Evolutionary conservation across 2,329 filamentous ascomycete species (phyloP), one percentile per base, ranked within the genome.

Genomic region (Exophiala calicioides): DNA sequence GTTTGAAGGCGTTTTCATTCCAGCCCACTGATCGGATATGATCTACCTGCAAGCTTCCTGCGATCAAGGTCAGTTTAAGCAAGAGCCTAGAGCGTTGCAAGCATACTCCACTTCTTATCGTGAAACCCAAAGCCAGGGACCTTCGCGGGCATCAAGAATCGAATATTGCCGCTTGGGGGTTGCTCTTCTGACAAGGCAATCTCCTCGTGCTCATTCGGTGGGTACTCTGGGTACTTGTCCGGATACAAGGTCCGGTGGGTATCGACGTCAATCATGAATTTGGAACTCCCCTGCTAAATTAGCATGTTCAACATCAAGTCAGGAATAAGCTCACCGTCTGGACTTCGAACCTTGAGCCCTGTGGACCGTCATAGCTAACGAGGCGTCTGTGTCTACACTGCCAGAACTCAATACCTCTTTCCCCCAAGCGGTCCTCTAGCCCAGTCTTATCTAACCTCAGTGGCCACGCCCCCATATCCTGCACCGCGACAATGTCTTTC

Each of bases 81-180:
- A 12, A 13, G 20, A 16, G 13, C 20, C n/a, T 10, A n/a, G 9
- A 13, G 13, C 8, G 31, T 12, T 3, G 31, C 15, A 33, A 16
- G 31, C 21, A 15, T 39, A 39, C 36, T 24, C 36, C 36, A 39
- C 13, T 26, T 24, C 23, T 39, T 39, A 16, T 39, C 36, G 18
- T 39, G 36, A 16, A 39, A 39, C 6, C 19, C 21, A 15, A 26
- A 39, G 9, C 21, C 36, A 8, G 21, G 21, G 16, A 39, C 13
- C 12, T 10, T 39, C 21, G 36, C 21, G 19, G 36, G 36, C 36
- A 39, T 24, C 19, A 39, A 8, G 19, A 39, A 15, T 26, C 18
- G n/a, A 26, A 39, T 10, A 2, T 2, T 26, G 13, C 21, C 36
- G 21, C 10, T 7, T 26, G 36, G 20, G 18, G 36, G 36, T n/a